A percentile compares a stretch with the other conserved stretches of the same genome.
Evolutionary conservation across 306 rosid species (phyloP).

Genomic region (Cyamopsis tetragonoloba): DNA sequence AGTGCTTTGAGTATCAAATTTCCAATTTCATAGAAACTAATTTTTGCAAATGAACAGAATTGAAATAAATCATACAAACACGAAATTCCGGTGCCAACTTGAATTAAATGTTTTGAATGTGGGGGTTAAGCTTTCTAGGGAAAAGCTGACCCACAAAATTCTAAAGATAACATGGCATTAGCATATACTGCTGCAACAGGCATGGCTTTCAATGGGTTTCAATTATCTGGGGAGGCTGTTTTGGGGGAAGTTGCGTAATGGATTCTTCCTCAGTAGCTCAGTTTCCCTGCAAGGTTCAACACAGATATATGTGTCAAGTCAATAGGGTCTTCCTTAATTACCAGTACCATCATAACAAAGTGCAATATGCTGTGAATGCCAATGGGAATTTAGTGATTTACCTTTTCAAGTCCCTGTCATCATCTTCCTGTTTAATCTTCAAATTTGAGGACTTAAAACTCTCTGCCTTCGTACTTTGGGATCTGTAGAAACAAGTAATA

Average conservation of each 20-base stretch:
- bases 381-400: too few species aligned
- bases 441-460: slow-evolving; percentile 37
- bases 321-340: background rate
- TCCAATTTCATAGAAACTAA: background rate
- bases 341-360: too few species aligned
- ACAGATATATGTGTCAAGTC: background rate
- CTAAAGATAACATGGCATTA: background rate
- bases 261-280: slow-evolving; percentile 70
- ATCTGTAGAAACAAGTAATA: slow-evolving; percentile 24
- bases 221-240: slow-evolving; percentile 70
- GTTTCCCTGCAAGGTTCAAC: slow-evolving; percentile 56
- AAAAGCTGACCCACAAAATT: slow-evolving; percentile 19
- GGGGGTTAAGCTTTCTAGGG: slow-evolving; percentile 33
- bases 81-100: background rate
- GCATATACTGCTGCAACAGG: background rate
- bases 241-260: slow-evolving; percentile 77
- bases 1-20: too few species aligned
- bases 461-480: slow-evolving; percentile 29
- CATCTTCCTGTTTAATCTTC: slow-evolving; percentile 53
- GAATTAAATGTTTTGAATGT: too few species aligned
- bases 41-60: background rate
- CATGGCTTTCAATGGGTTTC: background rate
- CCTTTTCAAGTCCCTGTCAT: slow-evolving; percentile 56
- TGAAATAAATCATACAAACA: slow-evolving; percentile 12
- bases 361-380: too few species aligned